Percentiles rank a stretch among this genome's conserved stretches.
phyloP scores from a whole-genome alignment of 352 stramenopile genomes.

The Globisporangium uncinulatum region DNA sequence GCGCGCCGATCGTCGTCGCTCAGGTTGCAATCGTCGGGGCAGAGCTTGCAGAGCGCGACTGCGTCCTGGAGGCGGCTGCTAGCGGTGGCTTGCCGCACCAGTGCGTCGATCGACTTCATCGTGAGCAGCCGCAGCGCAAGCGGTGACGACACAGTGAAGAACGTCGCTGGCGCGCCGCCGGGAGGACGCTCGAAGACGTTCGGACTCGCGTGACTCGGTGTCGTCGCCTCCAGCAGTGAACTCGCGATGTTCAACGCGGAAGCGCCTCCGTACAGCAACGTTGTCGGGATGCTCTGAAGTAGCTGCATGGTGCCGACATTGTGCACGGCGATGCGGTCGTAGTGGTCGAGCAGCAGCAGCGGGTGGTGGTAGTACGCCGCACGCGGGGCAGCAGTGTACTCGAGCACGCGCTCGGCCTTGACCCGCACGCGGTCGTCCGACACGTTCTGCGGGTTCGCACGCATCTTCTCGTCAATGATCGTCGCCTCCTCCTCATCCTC shows the following conservation, averaged over 20 bases:
- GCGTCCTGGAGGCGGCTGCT: conserved; percentile 43
- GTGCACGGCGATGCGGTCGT: conserved; percentile 54
- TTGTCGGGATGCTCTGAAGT: conserved; percentile 55
- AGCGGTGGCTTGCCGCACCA: conserved; percentile 36
- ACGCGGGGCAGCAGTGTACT: conserved; percentile 39
- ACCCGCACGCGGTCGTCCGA: conserved; percentile 36
- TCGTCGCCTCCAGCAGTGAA: conserved; percentile 7
- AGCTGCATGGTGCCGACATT: conserved; percentile 51
- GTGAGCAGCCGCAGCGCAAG: conserved; percentile 45
- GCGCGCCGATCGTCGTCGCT: conserved; percentile 40
- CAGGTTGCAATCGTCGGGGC: conserved; percentile 56
- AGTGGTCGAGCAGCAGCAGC: conserved; percentile 58
- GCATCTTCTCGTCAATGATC: conserved; percentile 11
- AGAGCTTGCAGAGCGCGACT: conserved; percentile 58
- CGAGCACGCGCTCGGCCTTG: conserved; percentile 38
- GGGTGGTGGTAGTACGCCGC: conserved; percentile 55
- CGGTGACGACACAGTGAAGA: conserved; percentile 35
- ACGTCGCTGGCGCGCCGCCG: conserved; percentile 16
- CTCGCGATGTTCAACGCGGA: conserved; percentile 16
- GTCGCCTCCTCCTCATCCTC: conserved; percentile 13
- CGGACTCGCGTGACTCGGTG: not conserved
- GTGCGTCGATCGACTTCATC: conserved; percentile 48
- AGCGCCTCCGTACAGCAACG: conserved; percentile 32
- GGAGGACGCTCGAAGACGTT: not conserved
- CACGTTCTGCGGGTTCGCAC: conserved; percentile 26